Conservation (phyloP, 2,329 filamentous ascomycete species). For the Cordyceps tenuipes region DNA sequence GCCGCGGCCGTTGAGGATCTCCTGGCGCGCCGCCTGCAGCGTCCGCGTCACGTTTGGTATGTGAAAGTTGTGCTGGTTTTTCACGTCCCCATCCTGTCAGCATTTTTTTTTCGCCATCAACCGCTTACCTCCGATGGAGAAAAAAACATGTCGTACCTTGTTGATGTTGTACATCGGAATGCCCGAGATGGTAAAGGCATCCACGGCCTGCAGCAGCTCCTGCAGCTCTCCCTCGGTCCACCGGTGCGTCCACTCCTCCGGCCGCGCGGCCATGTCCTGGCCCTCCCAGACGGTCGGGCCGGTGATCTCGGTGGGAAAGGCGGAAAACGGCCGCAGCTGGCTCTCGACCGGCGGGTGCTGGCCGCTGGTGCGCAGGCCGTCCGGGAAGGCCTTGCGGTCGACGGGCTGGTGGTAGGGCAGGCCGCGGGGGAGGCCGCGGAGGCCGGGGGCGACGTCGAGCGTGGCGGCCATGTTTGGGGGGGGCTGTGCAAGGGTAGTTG, state of each 20-base stretch:
- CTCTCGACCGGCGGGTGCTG: conserved; percentile 64
- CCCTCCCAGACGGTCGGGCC: conserved; percentile 67
- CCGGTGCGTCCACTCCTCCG: conserved; percentile 64
- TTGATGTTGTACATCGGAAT: conserved; percentile 61
- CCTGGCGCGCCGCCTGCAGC: conserved; percentile 27
- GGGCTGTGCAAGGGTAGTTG: not conserved
- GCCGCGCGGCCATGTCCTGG: conserved; percentile 52
- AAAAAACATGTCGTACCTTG: no score
- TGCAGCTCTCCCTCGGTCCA: conserved; percentile 58
- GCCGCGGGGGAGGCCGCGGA: conserved; percentile 7
- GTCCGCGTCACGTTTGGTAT: conserved; percentile 24
- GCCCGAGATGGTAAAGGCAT: conserved; percentile 59
- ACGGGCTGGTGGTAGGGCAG: conserved; percentile 8
- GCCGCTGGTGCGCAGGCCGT: conserved; percentile 49
- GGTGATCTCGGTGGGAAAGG: conserved; percentile 62
- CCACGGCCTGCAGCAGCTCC: conserved; percentile 57
- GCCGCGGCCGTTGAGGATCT: conserved; percentile 65
- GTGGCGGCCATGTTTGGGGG: not conserved
- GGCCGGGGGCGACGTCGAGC: conserved; percentile 8
- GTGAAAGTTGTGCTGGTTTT: conserved; percentile 27
- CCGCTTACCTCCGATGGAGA: no score
- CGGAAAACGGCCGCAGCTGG: conserved; percentile 55
- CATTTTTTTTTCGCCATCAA: no score
- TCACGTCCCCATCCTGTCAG: no score
- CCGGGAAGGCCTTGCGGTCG: conserved; percentile 30